Evolutionary conservation across 768 basidiomycete genomes (phyloP), one percentile per base, ranked within the genome.

Genomic region (Lyophyllum shimeji): DNA sequence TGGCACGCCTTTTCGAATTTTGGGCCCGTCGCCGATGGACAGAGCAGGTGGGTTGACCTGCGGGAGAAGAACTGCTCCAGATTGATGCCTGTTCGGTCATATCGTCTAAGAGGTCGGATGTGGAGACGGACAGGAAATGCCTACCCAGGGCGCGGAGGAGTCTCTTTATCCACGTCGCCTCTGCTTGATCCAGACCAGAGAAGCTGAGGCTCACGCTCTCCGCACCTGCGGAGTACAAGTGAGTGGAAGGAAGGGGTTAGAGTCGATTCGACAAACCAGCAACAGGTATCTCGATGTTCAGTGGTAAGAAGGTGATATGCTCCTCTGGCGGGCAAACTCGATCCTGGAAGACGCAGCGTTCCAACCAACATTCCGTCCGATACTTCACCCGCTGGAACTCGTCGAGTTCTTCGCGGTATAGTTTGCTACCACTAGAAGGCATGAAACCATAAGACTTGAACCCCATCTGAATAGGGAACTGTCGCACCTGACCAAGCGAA

Each of bases 331-430:
- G 67, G 64, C 89, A 87, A 49, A 96, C 71, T n/a, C 81, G 78
- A 44, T 90, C 87, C 55, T 87, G 84, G 52, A 82, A 87, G 13
- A 93, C 80, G 63, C 91, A 96, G 43, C 82, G 82, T 68, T 98
- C 95, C 1, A 98, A 76, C 95, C 95, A 98, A 66, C 92, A 95
- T 69, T 97, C 95, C 0, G 95, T 96, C 43, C 94, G 82, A 63
- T 85, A 92, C 61, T 84, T 86, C 2, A 61, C 52, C 45, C 81
- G 77, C 59, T 76, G 63, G 0, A 33, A 11, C 7, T 73, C 69
- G 51, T 85, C 83, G 5, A 69, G 65, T 65, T 90, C 89, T 29
- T 80, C 77, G 2, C 69, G 72, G 60, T 78, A 90, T n/a, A 89
- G 59, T 58, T 83, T 83, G 61, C 86, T 89, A 24, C 89, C 90